These are phyloP conservation scores for Suhomyces panamericanus DNA, from an alignment of 1,139 yeast genomes.

Conservation along the genomic window DNA sequence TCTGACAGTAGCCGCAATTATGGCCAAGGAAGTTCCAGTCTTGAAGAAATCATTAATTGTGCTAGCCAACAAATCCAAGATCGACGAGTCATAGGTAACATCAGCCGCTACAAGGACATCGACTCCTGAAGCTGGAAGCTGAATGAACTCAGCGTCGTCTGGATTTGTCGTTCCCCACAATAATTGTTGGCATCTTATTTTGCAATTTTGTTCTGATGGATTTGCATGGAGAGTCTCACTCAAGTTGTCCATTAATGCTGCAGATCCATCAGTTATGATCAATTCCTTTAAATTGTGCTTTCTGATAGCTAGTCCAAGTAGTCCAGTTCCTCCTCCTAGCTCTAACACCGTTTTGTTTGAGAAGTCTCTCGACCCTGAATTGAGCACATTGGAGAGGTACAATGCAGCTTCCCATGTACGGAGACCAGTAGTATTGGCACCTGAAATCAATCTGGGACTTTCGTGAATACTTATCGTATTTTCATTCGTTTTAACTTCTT, in stretches of 20 bases:
- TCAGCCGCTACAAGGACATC: constrained; percentile 76
- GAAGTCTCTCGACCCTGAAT: constrained; percentile 14
- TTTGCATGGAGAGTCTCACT: constrained; percentile 50
- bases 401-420: constrained; percentile 95
- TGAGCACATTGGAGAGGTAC: constrained; percentile 55
- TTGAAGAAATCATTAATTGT: constrained; percentile 46
- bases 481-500: not conserved
- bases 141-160: constrained; percentile 34
- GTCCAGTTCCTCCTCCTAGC: constrained; percentile 88
- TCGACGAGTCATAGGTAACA: constrained; percentile 73
- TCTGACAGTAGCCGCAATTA: constrained; percentile 76
- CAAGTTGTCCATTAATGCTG: constrained; percentile 55
- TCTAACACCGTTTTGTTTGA: constrained; percentile 50
- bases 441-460: constrained; percentile 64
- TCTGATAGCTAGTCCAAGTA: constrained; percentile 64
- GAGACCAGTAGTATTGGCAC: constrained; percentile 80
- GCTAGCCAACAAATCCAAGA: constrained; percentile 55
- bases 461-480: constrained; percentile 50
- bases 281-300: constrained; percentile 30
- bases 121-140: constrained; percentile 21
- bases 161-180: constrained; percentile 54
- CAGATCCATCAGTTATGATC: constrained; percentile 77
- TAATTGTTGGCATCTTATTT: constrained; percentile 30
- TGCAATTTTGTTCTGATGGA: constrained; percentile 15
- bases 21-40: constrained; percentile 32